Evolutionary conservation across 768 basidiomycete species (phyloP).

Genomic region (Hydnomerulius pinastri): DNA sequence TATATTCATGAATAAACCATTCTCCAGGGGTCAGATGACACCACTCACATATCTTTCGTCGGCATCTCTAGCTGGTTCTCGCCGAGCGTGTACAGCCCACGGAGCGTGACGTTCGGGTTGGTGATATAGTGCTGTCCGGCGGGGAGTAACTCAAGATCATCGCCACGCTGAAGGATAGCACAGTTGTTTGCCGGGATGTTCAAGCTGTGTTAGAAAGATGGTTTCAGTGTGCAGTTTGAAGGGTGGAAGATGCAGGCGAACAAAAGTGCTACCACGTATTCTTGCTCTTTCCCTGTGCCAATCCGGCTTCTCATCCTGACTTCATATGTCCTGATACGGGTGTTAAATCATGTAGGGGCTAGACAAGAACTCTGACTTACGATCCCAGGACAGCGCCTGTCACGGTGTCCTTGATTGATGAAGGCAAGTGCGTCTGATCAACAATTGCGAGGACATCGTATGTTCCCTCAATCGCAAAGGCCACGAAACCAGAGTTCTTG

Average conservation of each 20-base stretch:
- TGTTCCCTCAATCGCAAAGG: conserved; percentile 76
- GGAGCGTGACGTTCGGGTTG: conserved; percentile 79
- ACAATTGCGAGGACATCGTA: conserved; percentile 78
- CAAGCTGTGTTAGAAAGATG: conserved; percentile 46
- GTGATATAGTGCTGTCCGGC: conserved; percentile 87
- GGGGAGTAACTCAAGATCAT: conserved; percentile 74
- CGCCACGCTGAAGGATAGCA: conserved; percentile 79
- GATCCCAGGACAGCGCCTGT: conserved; percentile 67
- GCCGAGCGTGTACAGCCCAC: conserved; percentile 77
- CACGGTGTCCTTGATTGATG: conserved; percentile 57
- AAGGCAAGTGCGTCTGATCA: conserved; percentile 79
- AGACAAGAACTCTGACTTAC: conserved; percentile 20
- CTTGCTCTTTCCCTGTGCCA: conserved; percentile 44
- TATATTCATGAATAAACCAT: not conserved
- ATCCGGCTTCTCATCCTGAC: conserved; percentile 73
- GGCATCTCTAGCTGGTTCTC: conserved; percentile 88
- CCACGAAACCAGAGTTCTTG: conserved; percentile 77
- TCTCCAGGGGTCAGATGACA: not conserved
- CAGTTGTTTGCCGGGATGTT: conserved; percentile 88
- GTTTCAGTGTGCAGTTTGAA: conserved; percentile 2
- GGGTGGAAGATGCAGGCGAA: conserved; percentile 28
- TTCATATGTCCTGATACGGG: conserved; percentile 55
- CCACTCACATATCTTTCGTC: conserved; percentile 77
- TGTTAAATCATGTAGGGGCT: conserved; percentile 5
- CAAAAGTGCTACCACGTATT: conserved; percentile 82